Evolutionary conservation across 2,329 filamentous ascomycete species (phyloP).

Genomic region (Myriosclerotinia scirpicola): DNA sequence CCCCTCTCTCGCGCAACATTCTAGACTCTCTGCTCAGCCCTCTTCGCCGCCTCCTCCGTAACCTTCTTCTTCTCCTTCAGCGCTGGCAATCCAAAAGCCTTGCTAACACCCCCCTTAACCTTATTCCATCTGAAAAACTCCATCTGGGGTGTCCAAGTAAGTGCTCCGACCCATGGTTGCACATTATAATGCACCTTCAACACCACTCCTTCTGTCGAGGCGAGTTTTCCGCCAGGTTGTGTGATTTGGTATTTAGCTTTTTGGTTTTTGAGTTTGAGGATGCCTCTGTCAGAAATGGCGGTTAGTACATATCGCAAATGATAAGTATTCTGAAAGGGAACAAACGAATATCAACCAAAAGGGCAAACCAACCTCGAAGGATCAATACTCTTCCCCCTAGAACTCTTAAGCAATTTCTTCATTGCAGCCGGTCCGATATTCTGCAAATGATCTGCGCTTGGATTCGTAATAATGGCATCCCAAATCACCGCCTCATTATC

Average conservation of each 20-base stretch:
- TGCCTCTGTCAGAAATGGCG: conserved; percentile 53
- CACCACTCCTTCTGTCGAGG: conserved; percentile 69
- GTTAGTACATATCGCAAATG: not conserved
- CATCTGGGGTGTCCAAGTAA: conserved; percentile 71
- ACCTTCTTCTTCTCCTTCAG: conserved; percentile 48
- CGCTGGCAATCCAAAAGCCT: conserved; percentile 62
- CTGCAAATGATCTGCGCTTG: conserved; percentile 61
- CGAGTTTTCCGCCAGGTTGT: conserved; percentile 77
- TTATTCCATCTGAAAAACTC: conserved; percentile 64
- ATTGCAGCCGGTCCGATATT: conserved; percentile 60
- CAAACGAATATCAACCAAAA: not conserved
- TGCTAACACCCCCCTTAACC: conserved; percentile 63
- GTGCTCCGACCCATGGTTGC: conserved; percentile 89
- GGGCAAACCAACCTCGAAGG: conserved; percentile 34
- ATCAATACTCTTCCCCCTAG: conserved; percentile 60
- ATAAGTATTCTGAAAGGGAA: not conserved
- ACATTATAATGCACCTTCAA: conserved; percentile 92
- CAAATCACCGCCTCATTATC: conserved; percentile 82
- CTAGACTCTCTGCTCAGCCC: not conserved
- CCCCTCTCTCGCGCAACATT: not conserved
- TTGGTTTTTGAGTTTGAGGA: conserved; percentile 77
- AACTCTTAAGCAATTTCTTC: conserved; percentile 61
- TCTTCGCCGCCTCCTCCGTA: not conserved
- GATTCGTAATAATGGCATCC: conserved; percentile 87
- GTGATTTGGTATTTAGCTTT: conserved; percentile 97